phyloP scores from a whole-genome alignment of 176 grass and related monocot species.

The Poa annua region DNA sequence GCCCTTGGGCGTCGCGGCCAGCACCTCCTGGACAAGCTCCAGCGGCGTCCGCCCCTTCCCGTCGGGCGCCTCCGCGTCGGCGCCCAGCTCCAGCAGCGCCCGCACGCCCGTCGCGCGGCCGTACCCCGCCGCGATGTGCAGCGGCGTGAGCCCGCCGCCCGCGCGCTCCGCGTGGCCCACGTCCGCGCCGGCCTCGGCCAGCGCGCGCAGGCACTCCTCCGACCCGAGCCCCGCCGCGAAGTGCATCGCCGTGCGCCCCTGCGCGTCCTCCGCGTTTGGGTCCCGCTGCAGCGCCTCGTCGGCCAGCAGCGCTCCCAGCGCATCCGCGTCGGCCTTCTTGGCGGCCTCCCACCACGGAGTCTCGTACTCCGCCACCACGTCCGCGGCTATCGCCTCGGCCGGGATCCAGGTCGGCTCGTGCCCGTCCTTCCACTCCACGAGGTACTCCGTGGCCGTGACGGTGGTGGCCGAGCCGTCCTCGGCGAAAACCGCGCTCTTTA shows the following conservation, averaged over 20 bases:
- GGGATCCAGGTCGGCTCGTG: slow-evolving; percentile 80
- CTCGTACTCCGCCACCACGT: slow-evolving; percentile 88
- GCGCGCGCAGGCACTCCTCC: slow-evolving; percentile 71
- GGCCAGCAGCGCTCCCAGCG: slow-evolving; percentile 56
- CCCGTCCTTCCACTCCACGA: slow-evolving; percentile 89
- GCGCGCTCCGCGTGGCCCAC: slow-evolving; percentile 56
- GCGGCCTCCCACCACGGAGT: slow-evolving; percentile 83
- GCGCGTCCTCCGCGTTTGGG: slow-evolving; percentile 74
- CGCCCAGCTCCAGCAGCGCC: slow-evolving; percentile 69
- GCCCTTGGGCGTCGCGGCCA: slow-evolving; percentile 65
- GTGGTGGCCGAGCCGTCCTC: slow-evolving; percentile 71
- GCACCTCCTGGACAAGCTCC: slow-evolving; percentile 72
- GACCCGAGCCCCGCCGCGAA: slow-evolving; percentile 79
- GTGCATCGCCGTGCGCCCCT: slow-evolving; percentile 86
- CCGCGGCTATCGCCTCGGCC: slow-evolving; percentile 66
- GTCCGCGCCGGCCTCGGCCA: slow-evolving; percentile 68
- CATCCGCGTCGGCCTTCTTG: slow-evolving; percentile 66
- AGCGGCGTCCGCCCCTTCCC: slow-evolving; percentile 67
- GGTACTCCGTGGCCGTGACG: slow-evolving; percentile 61
- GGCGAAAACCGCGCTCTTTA: slow-evolving; percentile 59
- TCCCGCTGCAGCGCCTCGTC: slow-evolving; percentile 65
- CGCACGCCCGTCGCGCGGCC: slow-evolving; percentile 60
- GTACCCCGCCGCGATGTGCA: slow-evolving; percentile 80
- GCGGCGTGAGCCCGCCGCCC: slow-evolving; percentile 72
- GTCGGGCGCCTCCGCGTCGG: slow-evolving; percentile 59